Evolutionary conservation across 345 rosid species (phyloP), one percentile per base, ranked within the genome.

Genomic region (Lepidium aucheri): DNA sequence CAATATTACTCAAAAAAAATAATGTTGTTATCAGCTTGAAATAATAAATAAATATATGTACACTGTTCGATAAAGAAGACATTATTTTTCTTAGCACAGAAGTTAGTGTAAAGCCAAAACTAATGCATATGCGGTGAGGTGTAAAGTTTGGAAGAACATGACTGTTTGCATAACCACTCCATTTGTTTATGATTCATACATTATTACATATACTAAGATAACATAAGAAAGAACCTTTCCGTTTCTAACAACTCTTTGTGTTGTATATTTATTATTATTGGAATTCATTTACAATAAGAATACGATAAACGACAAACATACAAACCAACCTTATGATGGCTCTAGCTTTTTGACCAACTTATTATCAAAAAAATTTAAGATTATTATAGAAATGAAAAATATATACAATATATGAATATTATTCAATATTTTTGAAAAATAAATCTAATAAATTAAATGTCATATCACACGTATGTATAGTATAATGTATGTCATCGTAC

Each of bases 101-200:
- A 16, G 28, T 28, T 39, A 18, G 15, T 32, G 38, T 57, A 11
- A 52, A 8, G 44, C 73, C 73, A 68, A 69, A 58, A 40, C 44
- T 9, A 59, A 40, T 60, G 53, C 44, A 69, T 50, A 60, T 59
- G 42, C 67, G 35, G 33, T 41, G 60, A 50, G 73, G 60, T 60
- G 60, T 59, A 41, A 14, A 28, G 51, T 40, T 64, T 60, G 67
- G 67, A 60, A 41, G 45, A 32, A 60, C 45, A 60, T 69, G 53
- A n/a, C 53, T 24, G 41, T 40, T 28, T 16, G 60, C 45, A 40
- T 40, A 69, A 69, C 74, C 36, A 69, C 74, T 41, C 45, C 67
- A 51, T 49, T 49, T 17, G 10, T 13, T 11, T 30, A 40, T 49
- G 2, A 32, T 1, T 58, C 26, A 32, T 12, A 11, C 60, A 41